These are phyloP conservation scores for Trapa incisa DNA, from an alignment of 345 rosid species.

Conservation along the genomic window DNA sequence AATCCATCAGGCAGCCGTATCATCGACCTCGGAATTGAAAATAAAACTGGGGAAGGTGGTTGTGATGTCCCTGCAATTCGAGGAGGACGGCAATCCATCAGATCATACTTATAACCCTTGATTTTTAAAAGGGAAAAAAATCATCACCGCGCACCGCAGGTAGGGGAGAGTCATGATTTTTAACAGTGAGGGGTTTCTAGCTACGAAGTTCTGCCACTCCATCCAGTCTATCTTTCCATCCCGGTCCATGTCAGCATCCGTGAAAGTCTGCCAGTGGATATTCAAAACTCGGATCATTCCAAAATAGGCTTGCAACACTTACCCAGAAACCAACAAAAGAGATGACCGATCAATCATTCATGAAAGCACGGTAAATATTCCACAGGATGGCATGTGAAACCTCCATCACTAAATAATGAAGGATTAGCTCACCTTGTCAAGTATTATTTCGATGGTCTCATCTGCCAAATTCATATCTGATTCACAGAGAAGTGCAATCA, in stretches of 20 bases:
- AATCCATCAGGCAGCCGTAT: slow-evolving; percentile 37
- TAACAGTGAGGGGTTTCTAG: slow-evolving; percentile 71
- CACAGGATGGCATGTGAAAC: not conserved
- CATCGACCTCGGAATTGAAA: slow-evolving; percentile 87
- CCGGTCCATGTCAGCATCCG: slow-evolving; percentile 69
- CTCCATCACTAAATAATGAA: not conserved
- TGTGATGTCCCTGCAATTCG: slow-evolving; percentile 71
- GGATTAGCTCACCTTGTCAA: slow-evolving; percentile 59
- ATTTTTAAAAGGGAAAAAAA: too few relatives aligned
- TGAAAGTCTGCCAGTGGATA: slow-evolving; percentile 52
- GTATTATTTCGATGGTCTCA: slow-evolving; percentile 87
- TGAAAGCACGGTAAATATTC: not conserved
- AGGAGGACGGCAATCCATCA: not conserved
- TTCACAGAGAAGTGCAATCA: slow-evolving; percentile 92
- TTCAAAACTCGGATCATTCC: not conserved
- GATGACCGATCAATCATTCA: too few relatives aligned
- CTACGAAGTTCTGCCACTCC: slow-evolving; percentile 83
- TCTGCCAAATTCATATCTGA: slow-evolving; percentile 95
- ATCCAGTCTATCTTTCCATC: slow-evolving; percentile 81
- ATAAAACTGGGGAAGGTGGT: slow-evolving; percentile 95
- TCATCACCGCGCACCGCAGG: slow-evolving; percentile 79
- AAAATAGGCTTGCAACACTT: not conserved
- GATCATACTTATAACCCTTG: not conserved
- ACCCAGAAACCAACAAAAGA: too few relatives aligned
- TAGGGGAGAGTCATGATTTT: slow-evolving; percentile 96